Evolutionary conservation across 805 yeast species (phyloP).

Genomic region (Dipodascopsis uninucleata): DNA sequence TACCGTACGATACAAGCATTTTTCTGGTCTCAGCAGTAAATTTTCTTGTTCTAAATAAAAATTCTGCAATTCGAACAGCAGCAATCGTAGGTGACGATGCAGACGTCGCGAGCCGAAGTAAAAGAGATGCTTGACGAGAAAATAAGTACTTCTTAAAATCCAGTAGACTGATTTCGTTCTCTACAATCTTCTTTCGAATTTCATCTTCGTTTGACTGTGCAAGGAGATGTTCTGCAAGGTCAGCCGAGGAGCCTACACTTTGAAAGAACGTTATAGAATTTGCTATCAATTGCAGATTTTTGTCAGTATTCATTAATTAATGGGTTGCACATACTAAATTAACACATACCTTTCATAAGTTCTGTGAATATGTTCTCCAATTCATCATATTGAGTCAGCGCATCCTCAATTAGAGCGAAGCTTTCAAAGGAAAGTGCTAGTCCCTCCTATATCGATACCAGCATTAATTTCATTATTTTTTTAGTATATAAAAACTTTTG

Average conservation of each 20-base stretch:
- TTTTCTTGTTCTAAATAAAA: conserved; percentile 34
- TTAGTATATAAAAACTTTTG: too few species aligned
- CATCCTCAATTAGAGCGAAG: conserved; percentile 58
- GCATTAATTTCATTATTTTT: not conserved
- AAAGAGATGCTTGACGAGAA: conserved; percentile 36
- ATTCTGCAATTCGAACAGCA: conserved; percentile 34
- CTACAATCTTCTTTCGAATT: conserved; percentile 34
- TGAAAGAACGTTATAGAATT: conserved; percentile 32
- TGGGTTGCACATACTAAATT: conserved; percentile 11
- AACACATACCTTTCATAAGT: conserved; percentile 15
- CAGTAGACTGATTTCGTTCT: conserved; percentile 38
- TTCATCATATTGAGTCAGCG: conserved; percentile 50
- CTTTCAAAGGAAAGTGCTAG: conserved; percentile 52
- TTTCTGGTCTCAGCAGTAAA: conserved; percentile 44
- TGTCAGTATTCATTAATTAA: not conserved
- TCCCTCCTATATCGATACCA: conserved; percentile 37
- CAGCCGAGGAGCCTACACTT: conserved; percentile 32
- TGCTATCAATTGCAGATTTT: not conserved
- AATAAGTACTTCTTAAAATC: conserved; percentile 41
- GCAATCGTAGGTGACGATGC: conserved; percentile 34
- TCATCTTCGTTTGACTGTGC: conserved; percentile 24
- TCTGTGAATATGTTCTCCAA: conserved; percentile 39
- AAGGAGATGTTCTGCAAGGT: conserved; percentile 23
- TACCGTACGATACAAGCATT: conserved; percentile 28
- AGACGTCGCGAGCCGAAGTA: conserved; percentile 33